phyloP scores from a whole-genome alignment of 768 basidiomycete genomes.

The Amanita brunnescens region DNA sequence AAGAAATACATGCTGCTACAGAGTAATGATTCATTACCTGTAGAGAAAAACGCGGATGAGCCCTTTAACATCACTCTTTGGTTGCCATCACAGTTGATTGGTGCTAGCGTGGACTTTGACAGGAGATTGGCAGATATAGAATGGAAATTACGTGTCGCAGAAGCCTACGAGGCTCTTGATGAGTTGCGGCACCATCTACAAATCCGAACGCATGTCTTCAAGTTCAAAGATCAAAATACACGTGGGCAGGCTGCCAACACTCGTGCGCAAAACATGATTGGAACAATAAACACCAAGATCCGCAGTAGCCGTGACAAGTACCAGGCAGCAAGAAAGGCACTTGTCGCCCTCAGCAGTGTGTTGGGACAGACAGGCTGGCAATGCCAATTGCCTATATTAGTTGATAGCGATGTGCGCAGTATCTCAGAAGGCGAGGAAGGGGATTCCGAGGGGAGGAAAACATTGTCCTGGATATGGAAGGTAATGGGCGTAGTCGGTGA shows the following conservation, averaged over 20 bases:
- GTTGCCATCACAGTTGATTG: not conserved
- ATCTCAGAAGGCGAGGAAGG: not conserved
- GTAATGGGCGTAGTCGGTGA: slow-evolving; percentile 2
- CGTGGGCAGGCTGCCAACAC: not conserved
- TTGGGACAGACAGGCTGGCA: not conserved
- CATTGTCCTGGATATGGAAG: slow-evolving; percentile 14
- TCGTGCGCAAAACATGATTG: not conserved
- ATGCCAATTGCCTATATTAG: slow-evolving; percentile 6
- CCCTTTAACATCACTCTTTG: not conserved
- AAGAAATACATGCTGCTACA: not conserved
- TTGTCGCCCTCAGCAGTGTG: not conserved
- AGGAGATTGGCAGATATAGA: not conserved
- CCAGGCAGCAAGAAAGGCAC: not conserved
- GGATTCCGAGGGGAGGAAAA: slow-evolving; percentile 8
- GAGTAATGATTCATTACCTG: not conserved
- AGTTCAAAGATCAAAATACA: not conserved
- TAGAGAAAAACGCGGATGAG: not conserved
- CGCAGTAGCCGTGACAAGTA: not conserved
- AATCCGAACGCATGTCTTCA: not conserved
- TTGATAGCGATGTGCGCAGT: slow-evolving; percentile 6
- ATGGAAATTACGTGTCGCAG: not conserved
- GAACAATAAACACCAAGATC: not conserved
- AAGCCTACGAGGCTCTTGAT: not conserved
- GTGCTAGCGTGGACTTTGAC: not conserved
- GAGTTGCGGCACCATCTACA: not conserved